Evolutionary conservation across 176 grass and related monocot species (phyloP).

Genomic region (Elymus sibiricus): DNA sequence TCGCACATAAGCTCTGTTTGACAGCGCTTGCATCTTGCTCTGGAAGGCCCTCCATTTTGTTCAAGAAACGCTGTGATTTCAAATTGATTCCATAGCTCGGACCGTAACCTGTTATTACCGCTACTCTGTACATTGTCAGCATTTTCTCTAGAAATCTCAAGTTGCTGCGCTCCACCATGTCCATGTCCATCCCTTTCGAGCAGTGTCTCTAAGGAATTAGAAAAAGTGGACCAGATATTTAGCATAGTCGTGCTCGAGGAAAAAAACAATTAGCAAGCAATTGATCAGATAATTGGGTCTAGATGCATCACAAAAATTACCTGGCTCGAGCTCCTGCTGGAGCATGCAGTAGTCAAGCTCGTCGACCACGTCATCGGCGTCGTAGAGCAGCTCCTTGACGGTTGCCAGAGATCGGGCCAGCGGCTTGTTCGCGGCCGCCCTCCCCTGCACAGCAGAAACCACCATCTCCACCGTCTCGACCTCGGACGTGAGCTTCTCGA

Average conservation of each 20-base stretch:
- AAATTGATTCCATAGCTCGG: not conserved
- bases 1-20: not conserved
- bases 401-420: not conserved
- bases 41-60: not conserved
- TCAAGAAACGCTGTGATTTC: not conserved
- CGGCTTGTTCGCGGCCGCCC: not conserved
- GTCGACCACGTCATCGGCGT: constrained; percentile 29
- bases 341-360: constrained; percentile 29
- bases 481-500: not conserved
- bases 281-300: too few relatives aligned
- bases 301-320: not conserved
- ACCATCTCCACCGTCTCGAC: not conserved
- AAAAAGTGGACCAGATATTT: too few relatives aligned
- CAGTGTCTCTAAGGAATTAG: too few relatives aligned
- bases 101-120: not conserved
- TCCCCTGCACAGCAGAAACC: not conserved
- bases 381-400: constrained; percentile 32
- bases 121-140: not conserved
- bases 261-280: too few relatives aligned
- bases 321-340: not conserved
- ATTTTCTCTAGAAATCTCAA: not conserved
- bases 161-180: not conserved
- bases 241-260: too few relatives aligned
- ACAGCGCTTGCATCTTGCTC: not conserved
- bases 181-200: too few relatives aligned